Conservation (phyloP, 2,329 filamentous ascomycete genomes). For the Aspergillus sp. region DNA sequence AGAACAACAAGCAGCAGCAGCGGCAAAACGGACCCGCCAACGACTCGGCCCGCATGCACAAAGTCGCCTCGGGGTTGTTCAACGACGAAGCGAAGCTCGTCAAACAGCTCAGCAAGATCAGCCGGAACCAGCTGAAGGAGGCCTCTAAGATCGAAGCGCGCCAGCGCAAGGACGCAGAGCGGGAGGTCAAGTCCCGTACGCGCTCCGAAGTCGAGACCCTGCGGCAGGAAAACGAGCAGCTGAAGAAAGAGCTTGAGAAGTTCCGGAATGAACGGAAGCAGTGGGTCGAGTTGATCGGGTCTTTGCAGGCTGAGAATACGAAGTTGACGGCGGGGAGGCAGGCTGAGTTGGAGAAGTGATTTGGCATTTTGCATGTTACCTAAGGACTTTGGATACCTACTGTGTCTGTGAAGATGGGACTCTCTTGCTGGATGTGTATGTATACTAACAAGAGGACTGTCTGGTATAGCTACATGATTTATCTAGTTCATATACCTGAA, state of each 20-base stretch:
- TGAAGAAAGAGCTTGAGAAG: slow-evolving; percentile 50
- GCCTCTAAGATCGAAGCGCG: slow-evolving; percentile 39
- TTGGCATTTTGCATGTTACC: background rate
- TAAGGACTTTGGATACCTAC: background rate
- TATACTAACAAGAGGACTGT: background rate
- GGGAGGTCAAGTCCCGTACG: slow-evolving; percentile 44
- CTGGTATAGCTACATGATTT: too few relatives aligned
- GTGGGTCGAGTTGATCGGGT: slow-evolving; percentile 52
- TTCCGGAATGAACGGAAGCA: slow-evolving; percentile 52
- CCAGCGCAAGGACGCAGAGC: slow-evolving; percentile 39
- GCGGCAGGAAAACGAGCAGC: slow-evolving; percentile 46
- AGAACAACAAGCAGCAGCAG: slow-evolving; percentile 4
- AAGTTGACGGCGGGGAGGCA: slow-evolving; percentile 31
- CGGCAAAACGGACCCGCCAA: slow-evolving; percentile 12
- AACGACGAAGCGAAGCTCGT: slow-evolving; percentile 36
- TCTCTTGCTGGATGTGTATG: background rate
- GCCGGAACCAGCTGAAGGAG: slow-evolving; percentile 42
- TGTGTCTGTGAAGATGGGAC: background rate
- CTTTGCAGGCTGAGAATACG: slow-evolving; percentile 60
- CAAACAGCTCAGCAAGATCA: slow-evolving; percentile 43
- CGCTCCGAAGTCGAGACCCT: slow-evolving; percentile 47
- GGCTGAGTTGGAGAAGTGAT: slow-evolving; percentile 1
- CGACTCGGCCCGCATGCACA: slow-evolving; percentile 28
- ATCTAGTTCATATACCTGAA: too few relatives aligned
- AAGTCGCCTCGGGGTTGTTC: slow-evolving; percentile 31